Conservation (phyloP, 2,329 filamentous ascomycete species). For the Rutstroemia sp. region DNA sequence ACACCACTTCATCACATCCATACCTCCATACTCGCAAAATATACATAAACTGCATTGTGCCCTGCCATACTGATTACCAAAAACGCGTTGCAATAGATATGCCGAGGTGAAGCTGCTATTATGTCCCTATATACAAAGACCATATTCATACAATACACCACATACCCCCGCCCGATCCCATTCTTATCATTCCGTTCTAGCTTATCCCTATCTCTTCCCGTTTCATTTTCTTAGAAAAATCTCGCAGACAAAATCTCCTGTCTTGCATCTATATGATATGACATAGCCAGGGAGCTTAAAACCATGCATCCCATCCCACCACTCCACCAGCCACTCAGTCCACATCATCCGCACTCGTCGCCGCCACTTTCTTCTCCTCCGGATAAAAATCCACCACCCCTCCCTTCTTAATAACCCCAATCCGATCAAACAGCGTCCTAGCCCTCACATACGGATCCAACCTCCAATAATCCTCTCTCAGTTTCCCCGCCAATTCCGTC, state of each 20-base stretch:
- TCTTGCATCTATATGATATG: no score
- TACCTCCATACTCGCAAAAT: no score
- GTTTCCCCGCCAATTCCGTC: slow-evolving; percentile 50
- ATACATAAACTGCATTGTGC: no score
- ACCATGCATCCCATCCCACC: no score
- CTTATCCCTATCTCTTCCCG: neutral
- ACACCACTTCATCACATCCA: no score
- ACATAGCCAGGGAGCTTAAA: no score
- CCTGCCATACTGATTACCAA: no score
- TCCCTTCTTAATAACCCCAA: slow-evolving; percentile 58
- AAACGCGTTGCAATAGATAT: no score
- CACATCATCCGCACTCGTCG: slow-evolving; percentile 21
- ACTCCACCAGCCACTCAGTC: slow-evolving; percentile 16
- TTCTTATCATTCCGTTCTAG: neutral
- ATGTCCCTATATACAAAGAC: neutral
- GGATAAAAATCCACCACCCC: slow-evolving; percentile 70
- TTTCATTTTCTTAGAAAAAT: neutral
- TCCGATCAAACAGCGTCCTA: slow-evolving; percentile 76
- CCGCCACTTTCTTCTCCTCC: slow-evolving; percentile 7
- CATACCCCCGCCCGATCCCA: no score
- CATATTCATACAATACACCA: neutral
- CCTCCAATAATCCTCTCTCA: slow-evolving; percentile 77
- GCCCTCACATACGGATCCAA: slow-evolving; percentile 83
- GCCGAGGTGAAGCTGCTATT: no score
- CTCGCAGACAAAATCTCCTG: slow-evolving; percentile 22